Evolutionary conservation across 2,329 filamentous ascomycete species (phyloP).

Genomic region (Talaromyces sp.): DNA sequence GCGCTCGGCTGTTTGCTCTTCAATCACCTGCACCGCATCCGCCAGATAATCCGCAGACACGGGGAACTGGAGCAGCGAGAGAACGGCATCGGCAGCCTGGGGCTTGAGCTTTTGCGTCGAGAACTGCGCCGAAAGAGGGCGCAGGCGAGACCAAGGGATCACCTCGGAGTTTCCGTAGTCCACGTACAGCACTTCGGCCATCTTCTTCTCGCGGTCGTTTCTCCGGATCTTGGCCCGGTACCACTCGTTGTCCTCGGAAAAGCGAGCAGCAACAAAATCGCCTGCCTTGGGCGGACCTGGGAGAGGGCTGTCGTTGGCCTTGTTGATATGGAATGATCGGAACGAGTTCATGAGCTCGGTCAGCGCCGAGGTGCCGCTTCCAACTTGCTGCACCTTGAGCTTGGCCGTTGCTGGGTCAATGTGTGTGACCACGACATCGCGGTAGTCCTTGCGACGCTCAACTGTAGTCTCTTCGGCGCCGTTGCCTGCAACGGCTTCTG

Average conservation of each 20-base stretch:
- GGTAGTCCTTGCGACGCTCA: slow-evolving; percentile 76
- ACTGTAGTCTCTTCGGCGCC: slow-evolving; percentile 50
- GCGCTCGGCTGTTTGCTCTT: slow-evolving; percentile 66
- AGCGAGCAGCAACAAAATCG: slow-evolving; percentile 85
- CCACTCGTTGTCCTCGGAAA: slow-evolving; percentile 85
- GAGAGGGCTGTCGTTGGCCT: slow-evolving; percentile 70
- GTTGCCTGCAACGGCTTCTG: slow-evolving; percentile 42
- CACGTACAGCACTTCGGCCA: slow-evolving; percentile 85
- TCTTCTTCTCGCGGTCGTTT: slow-evolving; percentile 85
- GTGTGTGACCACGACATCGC: slow-evolving; percentile 87
- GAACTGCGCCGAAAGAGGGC: slow-evolving; percentile 80
- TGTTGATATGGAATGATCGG: slow-evolving; percentile 81
- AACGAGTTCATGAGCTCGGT: slow-evolving; percentile 88
- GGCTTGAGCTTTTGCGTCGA: slow-evolving; percentile 72
- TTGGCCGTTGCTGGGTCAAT: slow-evolving; percentile 70
- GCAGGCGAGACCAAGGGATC: slow-evolving; percentile 75
- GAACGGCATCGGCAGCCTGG: slow-evolving; percentile 78
- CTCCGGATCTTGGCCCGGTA: slow-evolving; percentile 87
- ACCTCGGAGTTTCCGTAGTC: slow-evolving; percentile 95
- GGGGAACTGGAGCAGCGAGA: slow-evolving; percentile 87
- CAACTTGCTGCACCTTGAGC: slow-evolving; percentile 87
- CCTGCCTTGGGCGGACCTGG: slow-evolving; percentile 77
- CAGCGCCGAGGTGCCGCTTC: slow-evolving; percentile 75
- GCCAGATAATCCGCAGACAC: slow-evolving; percentile 72
- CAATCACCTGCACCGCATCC: slow-evolving; percentile 72